Evolutionary conservation across 352 stramenopile species (phyloP), one percentile per base, ranked within the genome.

Genomic region (Thalassiosira livingstoniorum): DNA sequence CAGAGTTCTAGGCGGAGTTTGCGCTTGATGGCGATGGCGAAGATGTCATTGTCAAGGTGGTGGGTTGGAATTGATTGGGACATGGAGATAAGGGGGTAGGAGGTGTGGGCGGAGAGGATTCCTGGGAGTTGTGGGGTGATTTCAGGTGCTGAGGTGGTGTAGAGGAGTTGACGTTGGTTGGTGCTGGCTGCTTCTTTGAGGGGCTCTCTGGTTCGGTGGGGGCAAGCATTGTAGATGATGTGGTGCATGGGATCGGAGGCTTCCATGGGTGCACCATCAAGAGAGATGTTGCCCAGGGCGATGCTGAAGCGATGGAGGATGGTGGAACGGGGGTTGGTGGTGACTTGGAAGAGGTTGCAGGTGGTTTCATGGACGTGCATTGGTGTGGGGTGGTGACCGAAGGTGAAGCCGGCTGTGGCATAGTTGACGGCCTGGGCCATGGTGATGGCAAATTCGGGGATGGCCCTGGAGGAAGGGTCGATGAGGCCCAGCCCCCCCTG

Each of bases 31-130:
- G 29, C 55, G 37, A 80, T 34, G 13, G 32, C 18, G 62, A 80
- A 80, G 4, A 51, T 60, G 29, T 60, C 23, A 15, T 80, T 80
- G 23, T 10, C 18, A 4, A 74, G 51, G 1, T 62, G 51, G 32
- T 85, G 34, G 0, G 18, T 54, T 1, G 53, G 18, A n/a, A 35
- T 43, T 34, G 63, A 81, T 0, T 71, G 11, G 0, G 0, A 73
- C 78, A 81, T 85, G 2, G 7, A 13, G 29, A 85, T 72, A 3
- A 85, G 29, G 2, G 78, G 70, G 25, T 81, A 85, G 27, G 78
- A 76, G 0, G 23, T 81, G 1, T 74, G 60, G 3, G 62, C 0
- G 7, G 31, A 66, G 0, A 85, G 70, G 7, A 85, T 69, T 4
- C 74, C 62, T 10, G 72, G 69, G 2, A 80, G 63, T 31, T 65